Conservation (phyloP, 176 grass and related monocot species). For the Bothriochloa decipiens region DNA sequence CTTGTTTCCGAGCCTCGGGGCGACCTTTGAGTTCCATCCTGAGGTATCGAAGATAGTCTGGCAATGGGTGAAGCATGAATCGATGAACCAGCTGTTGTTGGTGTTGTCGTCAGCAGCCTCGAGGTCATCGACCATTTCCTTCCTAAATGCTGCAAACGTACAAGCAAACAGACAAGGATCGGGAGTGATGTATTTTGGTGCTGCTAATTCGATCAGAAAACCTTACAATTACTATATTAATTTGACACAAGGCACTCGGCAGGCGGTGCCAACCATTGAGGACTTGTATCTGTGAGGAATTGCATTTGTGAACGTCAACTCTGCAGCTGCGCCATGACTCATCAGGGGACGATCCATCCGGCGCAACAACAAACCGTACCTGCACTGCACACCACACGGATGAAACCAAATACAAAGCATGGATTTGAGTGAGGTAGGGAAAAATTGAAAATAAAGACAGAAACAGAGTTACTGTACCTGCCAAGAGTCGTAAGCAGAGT, state of each 20-base stretch:
- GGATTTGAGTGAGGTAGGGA: neutral
- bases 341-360: slow-evolving; percentile 26
- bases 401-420: no score
- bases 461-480: slow-evolving; percentile 41
- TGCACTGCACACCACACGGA: neutral
- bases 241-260: neutral
- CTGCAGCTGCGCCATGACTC: slow-evolving; percentile 57
- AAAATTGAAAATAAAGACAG: neutral
- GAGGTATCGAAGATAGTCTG: slow-evolving; percentile 47
- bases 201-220: neutral
- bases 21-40: slow-evolving; percentile 45
- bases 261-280: slow-evolving; percentile 17
- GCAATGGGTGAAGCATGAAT: slow-evolving; percentile 79
- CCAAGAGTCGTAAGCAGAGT: slow-evolving; percentile 66
- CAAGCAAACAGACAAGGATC: neutral
- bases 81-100: slow-evolving; percentile 55
- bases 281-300: slow-evolving; percentile 53
- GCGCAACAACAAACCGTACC: slow-evolving; percentile 45
- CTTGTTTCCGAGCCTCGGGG: slow-evolving; percentile 57
- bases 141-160: slow-evolving; percentile 39
- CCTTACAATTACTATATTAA: neutral
- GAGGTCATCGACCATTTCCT: slow-evolving; percentile 45
- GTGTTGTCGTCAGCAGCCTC: slow-evolving; percentile 18
- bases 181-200: neutral
- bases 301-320: slow-evolving; percentile 43